phyloP scores from a whole-genome alignment of 2,329 filamentous ascomycete genomes.

The Grosmannia penicillata region DNA sequence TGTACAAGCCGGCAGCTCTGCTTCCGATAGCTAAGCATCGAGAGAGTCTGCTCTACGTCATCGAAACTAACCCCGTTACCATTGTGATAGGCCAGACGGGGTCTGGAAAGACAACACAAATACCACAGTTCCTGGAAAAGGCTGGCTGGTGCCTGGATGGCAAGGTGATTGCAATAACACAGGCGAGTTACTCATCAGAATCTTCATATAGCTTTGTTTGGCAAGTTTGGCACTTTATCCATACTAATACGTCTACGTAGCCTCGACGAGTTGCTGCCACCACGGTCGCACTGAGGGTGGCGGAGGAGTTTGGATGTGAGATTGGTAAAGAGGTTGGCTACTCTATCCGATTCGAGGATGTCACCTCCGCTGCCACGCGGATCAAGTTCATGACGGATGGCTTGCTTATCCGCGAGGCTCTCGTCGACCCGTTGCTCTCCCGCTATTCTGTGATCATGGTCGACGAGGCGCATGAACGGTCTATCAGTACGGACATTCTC shows the following conservation, averaged over 20 bases:
- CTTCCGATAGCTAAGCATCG: slow-evolving; percentile 79
- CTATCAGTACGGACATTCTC: slow-evolving; percentile 80
- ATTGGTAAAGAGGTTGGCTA: slow-evolving; percentile 87
- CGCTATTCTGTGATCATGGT: slow-evolving; percentile 96
- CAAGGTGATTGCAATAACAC: slow-evolving; percentile 75
- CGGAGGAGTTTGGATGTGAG: slow-evolving; percentile 75
- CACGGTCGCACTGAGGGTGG: slow-evolving; percentile 75
- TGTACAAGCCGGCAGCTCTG: slow-evolving; percentile 72
- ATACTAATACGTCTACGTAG: slow-evolving; percentile 25
- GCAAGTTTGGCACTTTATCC: background rate
- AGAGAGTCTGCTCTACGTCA: slow-evolving; percentile 65
- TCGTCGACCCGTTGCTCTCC: slow-evolving; percentile 82
- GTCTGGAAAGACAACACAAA: slow-evolving; percentile 89
- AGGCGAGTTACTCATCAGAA: slow-evolving; percentile 23
- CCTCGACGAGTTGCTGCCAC: slow-evolving; percentile 83
- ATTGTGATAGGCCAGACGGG: slow-evolving; percentile 90
- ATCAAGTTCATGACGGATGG: slow-evolving; percentile 97
- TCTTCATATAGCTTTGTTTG: no score
- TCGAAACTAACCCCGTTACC: slow-evolving; percentile 72
- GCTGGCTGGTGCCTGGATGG: slow-evolving; percentile 80
- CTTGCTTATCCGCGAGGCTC: slow-evolving; percentile 74
- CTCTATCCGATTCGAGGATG: slow-evolving; percentile 84
- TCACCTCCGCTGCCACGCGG: slow-evolving; percentile 67
- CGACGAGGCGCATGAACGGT: slow-evolving; percentile 90
- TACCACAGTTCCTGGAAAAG: slow-evolving; percentile 79